Conservation (phyloP, 164 flowering plant species). For the Pachysandra terminalis region DNA sequence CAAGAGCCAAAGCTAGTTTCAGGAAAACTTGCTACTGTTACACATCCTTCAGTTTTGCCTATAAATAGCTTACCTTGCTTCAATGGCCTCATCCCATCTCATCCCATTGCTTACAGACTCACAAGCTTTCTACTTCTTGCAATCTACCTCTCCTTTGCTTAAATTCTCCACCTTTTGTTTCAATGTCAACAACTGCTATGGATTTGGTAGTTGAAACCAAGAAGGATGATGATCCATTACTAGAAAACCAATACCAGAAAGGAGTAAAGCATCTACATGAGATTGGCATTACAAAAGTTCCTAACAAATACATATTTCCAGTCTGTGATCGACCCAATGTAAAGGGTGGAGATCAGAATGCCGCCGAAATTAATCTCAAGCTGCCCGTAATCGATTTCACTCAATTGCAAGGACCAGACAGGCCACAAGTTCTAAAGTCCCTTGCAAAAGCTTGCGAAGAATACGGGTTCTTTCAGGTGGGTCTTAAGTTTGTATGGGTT, state of each 20-base stretch:
- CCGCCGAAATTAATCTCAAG: conserved; percentile 20
- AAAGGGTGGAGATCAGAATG: not conserved
- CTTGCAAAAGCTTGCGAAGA: conserved; percentile 70
- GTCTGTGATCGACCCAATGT: conserved; percentile 45
- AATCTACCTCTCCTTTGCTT: no score
- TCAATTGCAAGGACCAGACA: conserved; percentile 48
- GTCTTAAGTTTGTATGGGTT: not conserved
- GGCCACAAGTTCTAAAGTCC: conserved; percentile 45
- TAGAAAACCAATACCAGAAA: conserved; percentile 42
- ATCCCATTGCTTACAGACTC: no score
- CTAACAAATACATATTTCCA: conserved; percentile 72
- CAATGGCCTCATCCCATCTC: no score
- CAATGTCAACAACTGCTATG: conserved; percentile 38
- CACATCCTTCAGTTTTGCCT: no score
- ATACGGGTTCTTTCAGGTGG: conserved; percentile 82
- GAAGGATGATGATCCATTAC: conserved; percentile 7
- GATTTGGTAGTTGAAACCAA: conserved; percentile 8
- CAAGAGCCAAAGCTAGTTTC: no score
- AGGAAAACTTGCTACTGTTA: no score
- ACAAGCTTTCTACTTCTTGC: no score
- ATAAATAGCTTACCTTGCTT: no score
- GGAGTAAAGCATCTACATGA: conserved; percentile 75
- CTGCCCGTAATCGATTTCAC: conserved; percentile 75
- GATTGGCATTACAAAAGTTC: conserved; percentile 52
- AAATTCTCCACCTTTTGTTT: no score